phyloP scores from a whole-genome alignment of 2,329 filamentous ascomycete species.

The Pseudogymnoascus sp. region DNA sequence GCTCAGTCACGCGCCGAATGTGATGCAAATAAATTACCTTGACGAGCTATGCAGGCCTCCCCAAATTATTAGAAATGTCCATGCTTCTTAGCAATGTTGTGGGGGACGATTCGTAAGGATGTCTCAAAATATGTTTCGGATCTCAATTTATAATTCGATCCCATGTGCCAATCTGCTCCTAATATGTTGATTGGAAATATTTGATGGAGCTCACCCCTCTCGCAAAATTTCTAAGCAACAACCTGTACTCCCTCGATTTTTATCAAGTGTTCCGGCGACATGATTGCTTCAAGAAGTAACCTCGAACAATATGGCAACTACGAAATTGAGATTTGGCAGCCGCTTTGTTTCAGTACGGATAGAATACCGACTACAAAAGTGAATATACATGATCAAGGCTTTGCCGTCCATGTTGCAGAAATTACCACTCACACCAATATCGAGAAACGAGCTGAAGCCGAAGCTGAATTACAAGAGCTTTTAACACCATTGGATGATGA shows the following conservation, averaged over 20 bases:
- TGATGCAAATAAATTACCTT: not conserved
- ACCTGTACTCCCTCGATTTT: not conserved
- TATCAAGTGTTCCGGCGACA: not conserved
- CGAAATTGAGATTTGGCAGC: constrained; percentile 1
- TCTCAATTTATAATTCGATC: not conserved
- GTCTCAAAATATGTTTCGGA: not conserved
- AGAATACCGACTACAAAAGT: not conserved
- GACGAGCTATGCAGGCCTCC: not conserved
- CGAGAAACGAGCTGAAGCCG: not conserved
- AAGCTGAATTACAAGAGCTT: not conserved
- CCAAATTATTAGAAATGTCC: not conserved
- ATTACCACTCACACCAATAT: not conserved
- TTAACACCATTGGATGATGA: not conserved
- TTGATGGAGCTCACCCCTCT: not conserved
- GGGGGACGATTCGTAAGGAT: not conserved
- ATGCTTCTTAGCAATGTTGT: not conserved
- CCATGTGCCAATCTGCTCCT: not conserved
- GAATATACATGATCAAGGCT: not conserved
- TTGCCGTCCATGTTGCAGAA: not conserved
- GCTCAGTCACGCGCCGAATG: not conserved
- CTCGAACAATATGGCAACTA: not conserved
- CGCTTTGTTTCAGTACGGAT: not conserved
- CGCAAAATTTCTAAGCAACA: not conserved
- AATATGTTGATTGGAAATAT: not conserved
- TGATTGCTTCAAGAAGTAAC: constrained; percentile 5